phyloP scores from a whole-genome alignment of 345 rosid genomes.

The Salix udensis region DNA sequence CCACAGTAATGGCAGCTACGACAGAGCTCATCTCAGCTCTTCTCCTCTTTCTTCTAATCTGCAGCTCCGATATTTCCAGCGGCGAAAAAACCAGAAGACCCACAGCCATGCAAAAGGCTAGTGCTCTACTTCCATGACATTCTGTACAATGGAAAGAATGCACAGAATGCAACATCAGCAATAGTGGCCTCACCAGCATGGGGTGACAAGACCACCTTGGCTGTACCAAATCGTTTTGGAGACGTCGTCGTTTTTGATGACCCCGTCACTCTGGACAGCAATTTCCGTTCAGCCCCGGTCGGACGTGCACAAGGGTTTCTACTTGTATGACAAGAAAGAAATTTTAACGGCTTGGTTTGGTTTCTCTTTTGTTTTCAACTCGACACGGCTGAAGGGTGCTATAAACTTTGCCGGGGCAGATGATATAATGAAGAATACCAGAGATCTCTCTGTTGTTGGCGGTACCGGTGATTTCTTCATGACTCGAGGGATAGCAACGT shows the following conservation, averaged over 20 bases:
- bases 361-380: slow-evolving; percentile 61
- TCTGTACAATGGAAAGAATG: slow-evolving; percentile 34
- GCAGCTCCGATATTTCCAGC: background rate
- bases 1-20: background rate
- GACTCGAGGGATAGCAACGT: slow-evolving; percentile 67
- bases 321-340: slow-evolving; percentile 31
- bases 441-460: slow-evolving; percentile 73
- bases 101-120: slow-evolving; percentile 16
- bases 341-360: slow-evolving; percentile 44
- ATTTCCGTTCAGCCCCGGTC: slow-evolving; percentile 23
- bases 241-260: slow-evolving; percentile 37
- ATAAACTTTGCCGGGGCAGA: slow-evolving; percentile 64
- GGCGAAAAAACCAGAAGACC: background rate
- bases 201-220: slow-evolving; percentile 26
- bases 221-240: slow-evolving; percentile 28
- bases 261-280: slow-evolving; percentile 31
- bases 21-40: background rate
- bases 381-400: slow-evolving; percentile 52
- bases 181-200: slow-evolving; percentile 25
- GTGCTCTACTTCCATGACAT: slow-evolving; percentile 39
- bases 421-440: slow-evolving; percentile 52
- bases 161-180: slow-evolving; percentile 35
- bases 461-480: slow-evolving; percentile 85
- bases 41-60: slow-evolving; percentile 2
- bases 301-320: slow-evolving; percentile 39